Base-by-base conservation (phyloP, 1,284 basidiomycete genomes). In the Sphaerobolus stellatus region DNA sequence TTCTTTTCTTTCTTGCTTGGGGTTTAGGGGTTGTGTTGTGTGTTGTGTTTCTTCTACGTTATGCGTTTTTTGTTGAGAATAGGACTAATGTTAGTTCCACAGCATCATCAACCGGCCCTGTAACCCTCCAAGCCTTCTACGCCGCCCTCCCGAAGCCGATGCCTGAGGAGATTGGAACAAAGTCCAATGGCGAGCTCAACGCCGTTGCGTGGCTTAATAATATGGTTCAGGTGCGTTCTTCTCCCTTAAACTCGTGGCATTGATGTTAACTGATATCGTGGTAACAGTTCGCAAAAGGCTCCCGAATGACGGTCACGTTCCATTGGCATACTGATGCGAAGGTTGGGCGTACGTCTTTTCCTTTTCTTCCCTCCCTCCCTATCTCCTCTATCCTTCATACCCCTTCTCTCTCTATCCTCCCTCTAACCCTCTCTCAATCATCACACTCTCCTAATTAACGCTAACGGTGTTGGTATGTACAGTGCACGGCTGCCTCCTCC, bases 401-500 rank as follows among this genome's bases (percentile, higher is more conserved):
- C 38, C 28, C 52, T 45, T 30, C 44, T 29, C 41, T 9, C 53
- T 50, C 25, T 16, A 9, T 45, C 16, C 20, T 44, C 27, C n/a
- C n/a, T n/a, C n/a, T n/a, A n/a, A n/a, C n/a, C n/a, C n/a, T n/a
- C n/a, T n/a, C n/a, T n/a, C n/a, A n/a, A n/a, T n/a, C n/a, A n/a
- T n/a, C n/a, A n/a, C n/a, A n/a, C n/a, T n/a, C n/a, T n/a, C n/a
- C n/a, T n/a, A n/a, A n/a, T n/a, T n/a, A n/a, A n/a, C n/a, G n/a
- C n/a, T n/a, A n/a, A n/a, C n/a, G n/a, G n/a, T n/a, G n/a, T n/a
- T n/a, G n/a, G n/a, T n/a, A n/a, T n/a, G n/a, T n/a, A n/a, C 49
- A 86, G 84, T 83, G 11, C 78, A 83, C 46, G 84, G 85, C 2
- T 82, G 79, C 63, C 66, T 87, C 16, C 71, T 88, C 29, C 81